These are phyloP conservation scores for Phytophthora pini DNA, from an alignment of 352 stramenopile species.

Conservation along the genomic window DNA sequence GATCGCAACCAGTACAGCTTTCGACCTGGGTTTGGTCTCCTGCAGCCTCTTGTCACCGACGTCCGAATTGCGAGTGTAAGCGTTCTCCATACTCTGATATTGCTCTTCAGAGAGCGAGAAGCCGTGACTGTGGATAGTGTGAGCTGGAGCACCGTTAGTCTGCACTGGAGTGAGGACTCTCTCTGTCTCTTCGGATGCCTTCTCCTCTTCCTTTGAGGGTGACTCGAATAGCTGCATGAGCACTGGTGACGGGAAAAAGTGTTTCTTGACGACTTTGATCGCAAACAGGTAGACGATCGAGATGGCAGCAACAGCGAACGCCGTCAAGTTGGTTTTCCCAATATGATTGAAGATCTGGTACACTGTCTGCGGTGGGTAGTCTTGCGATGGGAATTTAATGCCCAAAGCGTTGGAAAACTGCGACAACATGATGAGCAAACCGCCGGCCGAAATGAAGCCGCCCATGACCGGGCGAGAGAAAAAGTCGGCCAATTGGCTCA, in stretches of 20 bases:
- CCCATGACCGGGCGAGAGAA: not conserved
- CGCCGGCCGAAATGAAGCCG: not conserved
- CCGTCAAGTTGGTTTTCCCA: slow-evolving; percentile 58
- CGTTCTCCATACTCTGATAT: slow-evolving; percentile 4
- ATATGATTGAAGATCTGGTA: slow-evolving; percentile 62
- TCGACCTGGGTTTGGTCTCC: not conserved
- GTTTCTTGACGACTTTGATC: slow-evolving; percentile 40
- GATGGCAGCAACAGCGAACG: slow-evolving; percentile 32
- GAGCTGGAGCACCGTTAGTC: not conserved
- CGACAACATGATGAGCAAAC: not conserved
- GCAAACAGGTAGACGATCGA: slow-evolving; percentile 57
- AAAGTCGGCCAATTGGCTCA: slow-evolving; percentile 88
- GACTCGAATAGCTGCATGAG: slow-evolving; percentile 35
- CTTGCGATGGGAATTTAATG: slow-evolving; percentile 57
- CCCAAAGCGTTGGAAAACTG: slow-evolving; percentile 75
- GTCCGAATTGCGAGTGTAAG: slow-evolving; percentile 20
- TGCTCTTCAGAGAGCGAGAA: not conserved
- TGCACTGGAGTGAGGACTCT: not conserved
- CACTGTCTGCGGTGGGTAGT: slow-evolving; percentile 57
- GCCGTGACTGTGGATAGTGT: not conserved
- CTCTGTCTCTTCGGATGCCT: not conserved
- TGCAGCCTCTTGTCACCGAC: slow-evolving; percentile 4
- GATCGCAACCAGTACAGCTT: not conserved
- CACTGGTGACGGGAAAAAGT: slow-evolving; percentile 29
- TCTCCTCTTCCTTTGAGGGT: not conserved